phyloP scores from a whole-genome alignment of 139 green algal genomes.

The Chlorella sp. region DNA sequence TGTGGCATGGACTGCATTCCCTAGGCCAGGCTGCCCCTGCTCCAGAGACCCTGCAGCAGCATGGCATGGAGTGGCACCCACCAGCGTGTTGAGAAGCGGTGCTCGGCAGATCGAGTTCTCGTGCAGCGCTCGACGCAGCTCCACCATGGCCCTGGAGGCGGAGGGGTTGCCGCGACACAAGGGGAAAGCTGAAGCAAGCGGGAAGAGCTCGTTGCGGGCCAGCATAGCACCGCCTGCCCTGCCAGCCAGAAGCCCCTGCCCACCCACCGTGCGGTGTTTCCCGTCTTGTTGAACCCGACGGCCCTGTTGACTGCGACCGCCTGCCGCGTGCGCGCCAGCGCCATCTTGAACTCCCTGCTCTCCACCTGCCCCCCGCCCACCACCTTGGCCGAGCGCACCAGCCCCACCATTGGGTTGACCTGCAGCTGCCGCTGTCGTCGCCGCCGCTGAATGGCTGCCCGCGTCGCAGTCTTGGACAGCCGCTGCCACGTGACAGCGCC shows the following conservation, averaged over 20 bases:
- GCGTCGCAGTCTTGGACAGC: neutral
- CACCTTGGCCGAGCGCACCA: constrained; percentile 11
- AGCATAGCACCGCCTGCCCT: neutral
- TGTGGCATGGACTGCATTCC: no score
- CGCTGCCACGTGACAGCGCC: constrained; percentile 7
- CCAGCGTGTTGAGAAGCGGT: constrained; percentile 55
- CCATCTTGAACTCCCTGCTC: constrained; percentile 55
- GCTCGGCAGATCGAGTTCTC: constrained; percentile 71
- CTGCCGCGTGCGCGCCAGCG: constrained; percentile 72
- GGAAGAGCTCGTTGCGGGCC: neutral
- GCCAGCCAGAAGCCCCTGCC: neutral
- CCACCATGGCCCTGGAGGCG: constrained; percentile 64
- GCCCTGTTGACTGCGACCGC: constrained; percentile 62
- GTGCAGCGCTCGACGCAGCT: constrained; percentile 66
- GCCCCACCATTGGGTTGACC: constrained; percentile 4
- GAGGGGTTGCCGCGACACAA: neutral
- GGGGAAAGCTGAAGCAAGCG: neutral
- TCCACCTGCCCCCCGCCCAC: neutral
- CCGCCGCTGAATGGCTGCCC: no score
- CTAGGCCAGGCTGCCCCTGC: no score
- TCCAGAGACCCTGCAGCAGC: no score
- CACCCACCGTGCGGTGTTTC: constrained; percentile 49
- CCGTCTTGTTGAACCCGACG: constrained; percentile 60
- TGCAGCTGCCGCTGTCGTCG: no score
- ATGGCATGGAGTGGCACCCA: constrained; percentile 26